phyloP scores from a whole-genome alignment of 2,329 filamentous ascomycete species.

The Lecanicillium sp. region DNA sequence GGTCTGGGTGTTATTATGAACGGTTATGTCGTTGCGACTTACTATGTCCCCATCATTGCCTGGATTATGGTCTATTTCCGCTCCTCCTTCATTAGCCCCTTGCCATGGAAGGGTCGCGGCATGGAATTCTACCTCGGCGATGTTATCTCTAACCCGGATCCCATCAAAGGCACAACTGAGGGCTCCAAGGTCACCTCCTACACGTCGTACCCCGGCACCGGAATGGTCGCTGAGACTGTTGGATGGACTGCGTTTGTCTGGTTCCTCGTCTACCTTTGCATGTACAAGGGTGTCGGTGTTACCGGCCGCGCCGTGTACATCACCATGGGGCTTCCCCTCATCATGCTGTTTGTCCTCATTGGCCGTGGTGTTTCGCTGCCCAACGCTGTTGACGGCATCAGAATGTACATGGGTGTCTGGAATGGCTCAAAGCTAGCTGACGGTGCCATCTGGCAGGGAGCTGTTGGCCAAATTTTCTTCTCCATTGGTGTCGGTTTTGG shows the following conservation, averaged over 20 bases:
- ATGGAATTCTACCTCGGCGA: constrained; percentile 36
- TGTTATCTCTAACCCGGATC: constrained; percentile 33
- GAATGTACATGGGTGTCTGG: constrained; percentile 29
- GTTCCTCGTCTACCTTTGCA: constrained; percentile 48
- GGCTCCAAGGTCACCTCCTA: constrained; percentile 28
- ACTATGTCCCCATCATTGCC: constrained; percentile 44
- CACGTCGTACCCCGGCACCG: constrained; percentile 31
- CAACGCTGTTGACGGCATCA: constrained; percentile 40
- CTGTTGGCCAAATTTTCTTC: constrained; percentile 37
- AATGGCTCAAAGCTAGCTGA: constrained; percentile 35
- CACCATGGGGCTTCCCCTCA: constrained; percentile 46
- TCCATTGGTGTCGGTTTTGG: constrained; percentile 42
- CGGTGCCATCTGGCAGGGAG: constrained; percentile 43
- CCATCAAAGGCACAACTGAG: constrained; percentile 20
- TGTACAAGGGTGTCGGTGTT: constrained; percentile 46
- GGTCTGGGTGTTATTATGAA: constrained; percentile 41
- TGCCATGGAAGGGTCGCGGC: constrained; percentile 39
- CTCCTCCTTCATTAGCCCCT: constrained; percentile 39
- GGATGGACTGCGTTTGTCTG: constrained; percentile 47
- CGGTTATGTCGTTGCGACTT: constrained; percentile 41
- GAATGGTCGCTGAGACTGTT: constrained; percentile 41
- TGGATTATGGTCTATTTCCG: constrained; percentile 51
- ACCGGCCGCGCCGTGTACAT: constrained; percentile 47
- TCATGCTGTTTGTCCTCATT: constrained; percentile 43
- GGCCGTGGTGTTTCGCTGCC: constrained; percentile 40